These are phyloP conservation scores for Leptographium wingfieldii DNA, from an alignment of 2,329 filamentous ascomycete genomes.

Conservation along the genomic window DNA sequence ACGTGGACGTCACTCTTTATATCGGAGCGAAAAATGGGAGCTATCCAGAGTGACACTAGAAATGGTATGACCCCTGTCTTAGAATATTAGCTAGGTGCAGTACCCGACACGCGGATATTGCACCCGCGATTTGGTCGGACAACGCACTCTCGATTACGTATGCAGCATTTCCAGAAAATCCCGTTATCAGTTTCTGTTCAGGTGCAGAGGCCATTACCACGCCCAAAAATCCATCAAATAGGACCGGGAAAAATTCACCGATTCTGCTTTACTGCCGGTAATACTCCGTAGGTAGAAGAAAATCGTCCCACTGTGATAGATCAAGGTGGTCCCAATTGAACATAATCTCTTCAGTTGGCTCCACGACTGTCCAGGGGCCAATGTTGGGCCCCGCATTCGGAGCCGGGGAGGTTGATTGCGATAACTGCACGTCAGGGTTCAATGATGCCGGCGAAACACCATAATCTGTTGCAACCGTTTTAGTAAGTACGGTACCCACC, in stretches of 20 bases:
- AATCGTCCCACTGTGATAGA: constrained; percentile 4
- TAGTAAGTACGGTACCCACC: neutral
- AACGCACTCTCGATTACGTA: too few species aligned
- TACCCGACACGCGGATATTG: too few species aligned
- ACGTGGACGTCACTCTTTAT: too few species aligned
- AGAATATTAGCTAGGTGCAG: neutral
- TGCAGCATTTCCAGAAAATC: too few species aligned
- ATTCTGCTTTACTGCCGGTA: neutral
- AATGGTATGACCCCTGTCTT: neutral
- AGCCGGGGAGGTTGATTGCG: too few species aligned
- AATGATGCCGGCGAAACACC: neutral
- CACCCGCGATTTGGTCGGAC: too few species aligned
- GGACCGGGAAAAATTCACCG: too few species aligned
- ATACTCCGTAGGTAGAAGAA: neutral
- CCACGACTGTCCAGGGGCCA: neutral
- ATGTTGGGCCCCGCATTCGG: neutral
- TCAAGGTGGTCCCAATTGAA: constrained; percentile 5
- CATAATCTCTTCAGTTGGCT: neutral
- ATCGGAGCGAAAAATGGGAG: too few species aligned
- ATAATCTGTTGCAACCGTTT: neutral
- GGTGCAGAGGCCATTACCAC: too few species aligned
- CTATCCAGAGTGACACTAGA: too few species aligned
- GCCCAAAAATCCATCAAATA: neutral
- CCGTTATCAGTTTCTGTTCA: too few species aligned
- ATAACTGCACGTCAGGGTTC: neutral